These are phyloP conservation scores for Plenodomus lindquistii DNA, from an alignment of 2,329 filamentous ascomycete species.

Conservation along the genomic window DNA sequence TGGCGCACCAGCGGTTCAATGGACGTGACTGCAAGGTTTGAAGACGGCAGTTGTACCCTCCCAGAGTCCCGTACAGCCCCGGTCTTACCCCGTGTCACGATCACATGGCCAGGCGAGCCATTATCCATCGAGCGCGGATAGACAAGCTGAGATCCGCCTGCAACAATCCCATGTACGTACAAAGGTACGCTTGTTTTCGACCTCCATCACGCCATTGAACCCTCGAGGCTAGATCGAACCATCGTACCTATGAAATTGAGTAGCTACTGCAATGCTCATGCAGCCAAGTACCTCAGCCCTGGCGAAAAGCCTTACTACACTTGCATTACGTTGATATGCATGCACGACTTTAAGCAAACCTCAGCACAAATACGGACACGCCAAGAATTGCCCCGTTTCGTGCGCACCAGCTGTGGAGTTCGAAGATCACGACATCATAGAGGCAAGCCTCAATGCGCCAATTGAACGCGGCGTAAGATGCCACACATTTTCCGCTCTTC, in stretches of 20 bases:
- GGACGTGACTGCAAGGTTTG: neutral
- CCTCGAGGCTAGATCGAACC: neutral
- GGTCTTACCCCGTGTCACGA: neutral
- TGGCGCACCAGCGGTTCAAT: neutral
- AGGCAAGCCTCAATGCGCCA: neutral
- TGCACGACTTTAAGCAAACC: neutral
- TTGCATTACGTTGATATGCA: neutral
- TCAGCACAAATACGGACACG: neutral
- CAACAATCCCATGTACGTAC: neutral
- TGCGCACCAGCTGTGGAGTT: neutral
- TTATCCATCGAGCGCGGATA: neutral
- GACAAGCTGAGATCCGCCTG: neutral
- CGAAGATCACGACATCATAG: neutral
- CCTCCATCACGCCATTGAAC: neutral
- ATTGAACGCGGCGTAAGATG: neutral
- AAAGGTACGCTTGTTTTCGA: neutral
- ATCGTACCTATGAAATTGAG: neutral
- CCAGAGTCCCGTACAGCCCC: neutral
- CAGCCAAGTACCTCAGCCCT: neutral
- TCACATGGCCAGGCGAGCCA: neutral
- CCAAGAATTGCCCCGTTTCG: neutral
- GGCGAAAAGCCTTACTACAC: neutral
- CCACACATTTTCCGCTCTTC: neutral
- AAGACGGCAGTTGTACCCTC: neutral
- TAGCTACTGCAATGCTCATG: neutral